These are phyloP conservation scores for Pseudocercospora crystallina DNA, from an alignment of 2,329 filamentous ascomycete genomes.

Conservation along the genomic window DNA sequence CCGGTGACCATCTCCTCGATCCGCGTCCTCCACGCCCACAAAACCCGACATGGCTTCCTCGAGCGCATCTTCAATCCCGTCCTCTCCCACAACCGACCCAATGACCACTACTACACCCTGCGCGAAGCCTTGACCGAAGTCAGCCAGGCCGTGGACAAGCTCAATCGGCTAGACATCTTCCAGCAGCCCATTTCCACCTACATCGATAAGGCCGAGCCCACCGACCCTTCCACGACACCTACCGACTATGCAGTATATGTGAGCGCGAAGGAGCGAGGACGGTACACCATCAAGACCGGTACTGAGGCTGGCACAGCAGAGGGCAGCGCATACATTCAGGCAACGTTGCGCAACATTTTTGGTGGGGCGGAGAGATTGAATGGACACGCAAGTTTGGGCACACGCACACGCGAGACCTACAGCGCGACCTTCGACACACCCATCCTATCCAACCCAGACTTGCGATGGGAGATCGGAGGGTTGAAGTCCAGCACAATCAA, in stretches of 20 bases:
- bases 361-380: constrained; percentile 89
- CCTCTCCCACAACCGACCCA: constrained; percentile 59
- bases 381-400: constrained; percentile 83
- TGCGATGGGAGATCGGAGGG: constrained; percentile 75
- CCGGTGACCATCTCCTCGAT: constrained; percentile 87
- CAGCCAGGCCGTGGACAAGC: constrained; percentile 68
- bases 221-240: constrained; percentile 67
- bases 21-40: constrained; percentile 74
- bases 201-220: constrained; percentile 71
- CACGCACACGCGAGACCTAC: constrained; percentile 87
- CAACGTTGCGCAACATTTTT: constrained; percentile 86
- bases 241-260: constrained; percentile 82
- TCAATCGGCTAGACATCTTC: constrained; percentile 84
- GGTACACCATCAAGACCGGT: constrained; percentile 86
- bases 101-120: constrained; percentile 64
- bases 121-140: constrained; percentile 75
- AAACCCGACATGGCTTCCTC: constrained; percentile 83
- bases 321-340: constrained; percentile 86
- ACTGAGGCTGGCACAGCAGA: constrained; percentile 93
- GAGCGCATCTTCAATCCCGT: constrained; percentile 77
- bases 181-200: constrained; percentile 78
- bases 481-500: constrained; percentile 82
- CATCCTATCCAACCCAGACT: constrained; percentile 78
- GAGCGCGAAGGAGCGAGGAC: constrained; percentile 73
- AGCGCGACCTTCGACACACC: constrained; percentile 82